A percentile compares a stretch with the other conserved stretches of the same genome.
phyloP scores from a whole-genome alignment of 257 asterid genomes.

The Echites panduratus region DNA sequence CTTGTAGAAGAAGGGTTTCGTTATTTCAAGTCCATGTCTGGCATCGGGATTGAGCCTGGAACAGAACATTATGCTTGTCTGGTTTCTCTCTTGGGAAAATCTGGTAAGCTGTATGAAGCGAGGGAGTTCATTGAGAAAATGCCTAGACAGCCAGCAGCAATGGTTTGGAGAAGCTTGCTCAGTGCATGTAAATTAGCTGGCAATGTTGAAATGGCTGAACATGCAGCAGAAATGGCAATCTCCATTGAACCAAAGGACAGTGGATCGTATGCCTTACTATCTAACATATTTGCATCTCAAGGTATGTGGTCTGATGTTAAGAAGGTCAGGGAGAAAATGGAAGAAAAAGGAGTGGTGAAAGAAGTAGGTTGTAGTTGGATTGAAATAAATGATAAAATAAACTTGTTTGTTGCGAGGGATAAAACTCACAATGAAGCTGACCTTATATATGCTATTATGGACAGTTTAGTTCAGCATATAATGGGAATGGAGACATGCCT shows the following conservation, averaged over 20 bases:
- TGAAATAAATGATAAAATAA: conserved; percentile 31
- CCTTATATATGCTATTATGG: conserved; percentile 20
- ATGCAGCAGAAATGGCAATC: conserved; percentile 38
- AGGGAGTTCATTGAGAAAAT: conserved; percentile 33
- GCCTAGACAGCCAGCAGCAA: conserved; percentile 33
- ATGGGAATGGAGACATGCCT: conserved; percentile 13
- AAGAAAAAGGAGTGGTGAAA: conserved; percentile 27
- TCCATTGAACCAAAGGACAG: conserved; percentile 33
- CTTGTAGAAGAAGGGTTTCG: conserved; percentile 37
- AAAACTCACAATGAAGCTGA: conserved; percentile 22
- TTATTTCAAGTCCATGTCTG: conserved; percentile 28
- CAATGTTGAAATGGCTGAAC: conserved; percentile 31
- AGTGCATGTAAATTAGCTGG: conserved; percentile 35
- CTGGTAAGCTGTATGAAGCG: conserved; percentile 41
- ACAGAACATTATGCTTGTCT: conserved; percentile 44
- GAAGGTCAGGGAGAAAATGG: conserved; percentile 42
- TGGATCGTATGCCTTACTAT: conserved; percentile 40
- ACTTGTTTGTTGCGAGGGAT: conserved; percentile 30
- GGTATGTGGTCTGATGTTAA: conserved; percentile 42
- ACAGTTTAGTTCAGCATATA: conserved; percentile 31
- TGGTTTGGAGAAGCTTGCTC: conserved; percentile 44
- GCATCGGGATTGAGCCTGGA: conserved; percentile 37
- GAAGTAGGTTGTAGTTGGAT: conserved; percentile 49
- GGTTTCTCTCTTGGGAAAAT: conserved; percentile 46
- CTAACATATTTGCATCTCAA: conserved; percentile 41